phyloP scores from a whole-genome alignment of 179 eudicot species.

The Beta corolliflora region DNA sequence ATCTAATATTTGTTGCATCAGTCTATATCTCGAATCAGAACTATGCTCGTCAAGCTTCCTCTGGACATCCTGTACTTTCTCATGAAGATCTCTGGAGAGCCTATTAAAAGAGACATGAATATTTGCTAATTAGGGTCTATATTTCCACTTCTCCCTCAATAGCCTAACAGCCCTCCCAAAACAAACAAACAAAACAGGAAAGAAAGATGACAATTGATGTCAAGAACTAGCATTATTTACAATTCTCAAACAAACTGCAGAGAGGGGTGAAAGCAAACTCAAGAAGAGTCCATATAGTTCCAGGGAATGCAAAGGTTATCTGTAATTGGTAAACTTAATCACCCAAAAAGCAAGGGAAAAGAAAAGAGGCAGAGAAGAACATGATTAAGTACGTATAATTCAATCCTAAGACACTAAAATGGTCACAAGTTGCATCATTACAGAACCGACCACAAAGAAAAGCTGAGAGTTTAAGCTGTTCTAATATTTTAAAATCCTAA shows the following conservation, averaged over 20 bases:
- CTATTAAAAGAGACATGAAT: conserved; percentile 39
- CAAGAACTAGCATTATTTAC: background rate
- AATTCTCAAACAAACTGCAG: background rate
- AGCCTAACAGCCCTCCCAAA: background rate
- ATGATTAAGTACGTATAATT: background rate
- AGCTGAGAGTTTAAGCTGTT: background rate
- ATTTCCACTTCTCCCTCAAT: background rate
- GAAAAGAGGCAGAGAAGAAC: background rate
- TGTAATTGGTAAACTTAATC: background rate
- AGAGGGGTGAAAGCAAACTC: background rate
- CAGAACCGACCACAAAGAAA: background rate
- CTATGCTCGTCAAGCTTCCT: conserved; percentile 56
- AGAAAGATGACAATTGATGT: background rate
- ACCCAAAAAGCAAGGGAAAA: background rate
- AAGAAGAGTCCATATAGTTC: background rate
- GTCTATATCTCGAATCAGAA: conserved; percentile 53
- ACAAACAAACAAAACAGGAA: background rate
- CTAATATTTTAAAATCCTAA: background rate
- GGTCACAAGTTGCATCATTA: background rate
- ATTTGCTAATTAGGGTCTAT: background rate
- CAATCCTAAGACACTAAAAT: background rate
- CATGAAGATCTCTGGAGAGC: conserved; percentile 68
- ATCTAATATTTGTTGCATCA: conserved; percentile 61
- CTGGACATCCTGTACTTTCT: conserved; percentile 50
- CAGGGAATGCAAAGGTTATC: background rate